Evolutionary conservation across 225 moss, liverwort and hornwort species (phyloP).

Genomic region (Pseudisothecium myosuroides): DNA sequence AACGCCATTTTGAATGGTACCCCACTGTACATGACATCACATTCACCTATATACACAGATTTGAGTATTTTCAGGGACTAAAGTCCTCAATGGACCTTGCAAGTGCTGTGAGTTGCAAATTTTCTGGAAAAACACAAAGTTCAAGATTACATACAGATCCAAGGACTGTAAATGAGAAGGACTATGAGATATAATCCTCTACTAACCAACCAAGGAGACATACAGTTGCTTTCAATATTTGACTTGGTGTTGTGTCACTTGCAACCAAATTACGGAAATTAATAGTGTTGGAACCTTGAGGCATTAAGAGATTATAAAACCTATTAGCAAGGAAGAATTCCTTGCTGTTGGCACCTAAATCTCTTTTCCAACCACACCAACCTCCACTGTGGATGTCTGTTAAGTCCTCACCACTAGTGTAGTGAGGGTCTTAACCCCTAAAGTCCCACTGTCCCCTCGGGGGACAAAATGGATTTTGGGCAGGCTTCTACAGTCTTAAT

Average conservation of each 20-base stretch:
- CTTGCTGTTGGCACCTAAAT: conserved; percentile 55
- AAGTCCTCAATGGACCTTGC: background rate
- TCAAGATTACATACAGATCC: background rate
- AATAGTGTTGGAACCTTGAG: conserved; percentile 65
- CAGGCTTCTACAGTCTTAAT: too few relatives aligned
- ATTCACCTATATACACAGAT: too few relatives aligned
- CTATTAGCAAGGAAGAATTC: conserved; percentile 77
- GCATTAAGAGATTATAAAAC: conserved; percentile 83
- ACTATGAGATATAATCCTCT: background rate
- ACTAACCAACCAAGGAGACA: background rate
- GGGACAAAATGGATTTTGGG: too few relatives aligned
- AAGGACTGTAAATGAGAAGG: background rate
- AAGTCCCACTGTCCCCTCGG: too few relatives aligned
- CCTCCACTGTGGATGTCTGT: conserved; percentile 65
- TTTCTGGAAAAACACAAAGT: background rate
- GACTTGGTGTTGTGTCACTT: background rate
- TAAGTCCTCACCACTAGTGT: conserved; percentile 83
- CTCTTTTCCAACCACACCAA: conserved; percentile 94
- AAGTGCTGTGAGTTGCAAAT: background rate
- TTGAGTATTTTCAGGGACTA: background rate
- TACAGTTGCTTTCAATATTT: background rate
- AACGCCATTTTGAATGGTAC: too few relatives aligned
- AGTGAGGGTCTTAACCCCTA: conserved; percentile 94
- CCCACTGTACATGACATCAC: too few relatives aligned
- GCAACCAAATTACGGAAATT: background rate